Conservation (phyloP, 306 rosid species). For the Hylodesmum podocarpum region DNA sequence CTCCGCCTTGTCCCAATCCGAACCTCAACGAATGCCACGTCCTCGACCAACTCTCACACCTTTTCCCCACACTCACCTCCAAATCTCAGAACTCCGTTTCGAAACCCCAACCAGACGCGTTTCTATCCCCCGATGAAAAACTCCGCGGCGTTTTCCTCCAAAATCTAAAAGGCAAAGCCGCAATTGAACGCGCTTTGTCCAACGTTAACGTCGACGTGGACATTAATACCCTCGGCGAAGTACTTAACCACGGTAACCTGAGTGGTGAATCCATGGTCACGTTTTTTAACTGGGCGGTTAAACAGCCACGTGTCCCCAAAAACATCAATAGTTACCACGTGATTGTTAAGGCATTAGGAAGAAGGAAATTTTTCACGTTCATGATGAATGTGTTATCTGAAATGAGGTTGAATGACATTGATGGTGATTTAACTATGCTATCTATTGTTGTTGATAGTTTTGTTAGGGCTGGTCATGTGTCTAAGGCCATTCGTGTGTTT, state of each 20-base stretch:
- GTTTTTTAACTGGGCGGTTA: slow-evolving; percentile 80
- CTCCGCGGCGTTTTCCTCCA: slow-evolving; percentile 81
- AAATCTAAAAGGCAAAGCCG: slow-evolving; percentile 64
- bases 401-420: slow-evolving; percentile 43
- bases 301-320: slow-evolving; percentile 50
- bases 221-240: slow-evolving; percentile 47
- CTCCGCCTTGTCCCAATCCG: background rate
- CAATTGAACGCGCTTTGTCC: slow-evolving; percentile 62
- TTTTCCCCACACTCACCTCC: slow-evolving; percentile 36
- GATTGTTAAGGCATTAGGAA: slow-evolving; percentile 72
- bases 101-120: slow-evolving; percentile 46
- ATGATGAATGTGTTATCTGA: slow-evolving; percentile 48
- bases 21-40: slow-evolving; percentile 45
- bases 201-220: slow-evolving; percentile 47
- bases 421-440: slow-evolving; percentile 49
- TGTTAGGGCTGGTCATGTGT: slow-evolving; percentile 62
- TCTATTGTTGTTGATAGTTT: slow-evolving; percentile 69
- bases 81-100: background rate
- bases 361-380: slow-evolving; percentile 60
- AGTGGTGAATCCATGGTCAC: slow-evolving; percentile 67
- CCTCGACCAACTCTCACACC: slow-evolving; percentile 53
- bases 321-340: slow-evolving; percentile 45
- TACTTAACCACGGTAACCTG: slow-evolving; percentile 60
- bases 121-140: slow-evolving; percentile 66
- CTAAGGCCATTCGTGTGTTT: slow-evolving; percentile 63